Evolutionary conservation across 2,329 filamentous ascomycete species (phyloP).

Genomic region (Aspergillus fumigatus): DNA sequence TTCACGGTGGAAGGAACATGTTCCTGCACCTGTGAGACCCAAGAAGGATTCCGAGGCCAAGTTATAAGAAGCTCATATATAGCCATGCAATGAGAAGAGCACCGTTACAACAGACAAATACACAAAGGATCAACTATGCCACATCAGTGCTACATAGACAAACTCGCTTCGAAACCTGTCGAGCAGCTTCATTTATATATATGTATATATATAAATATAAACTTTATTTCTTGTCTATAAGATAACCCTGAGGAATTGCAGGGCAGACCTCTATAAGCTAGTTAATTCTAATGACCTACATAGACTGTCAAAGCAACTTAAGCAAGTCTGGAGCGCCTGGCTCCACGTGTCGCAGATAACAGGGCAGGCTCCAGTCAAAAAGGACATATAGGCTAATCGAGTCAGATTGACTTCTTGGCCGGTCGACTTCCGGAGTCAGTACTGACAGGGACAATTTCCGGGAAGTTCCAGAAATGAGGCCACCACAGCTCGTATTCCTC

Average conservation of each 20-base stretch:
- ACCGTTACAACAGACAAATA: background rate
- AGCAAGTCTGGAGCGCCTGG: slow-evolving; percentile 1
- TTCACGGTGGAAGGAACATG: slow-evolving; percentile 48
- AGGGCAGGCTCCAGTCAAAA: background rate
- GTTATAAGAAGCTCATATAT: slow-evolving; percentile 15
- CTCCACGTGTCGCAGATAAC: background rate
- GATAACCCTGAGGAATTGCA: slow-evolving; percentile 4
- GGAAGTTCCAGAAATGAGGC: slow-evolving; percentile 59
- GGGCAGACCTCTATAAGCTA: slow-evolving; percentile 11
- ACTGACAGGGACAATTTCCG: slow-evolving; percentile 45
- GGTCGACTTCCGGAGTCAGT: slow-evolving; percentile 17
- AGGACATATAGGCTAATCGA: slow-evolving; percentile 3
- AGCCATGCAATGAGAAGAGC: background rate
- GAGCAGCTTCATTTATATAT: no score
- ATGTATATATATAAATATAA: no score
- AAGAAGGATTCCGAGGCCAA: slow-evolving; percentile 25
- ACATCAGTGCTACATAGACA: background rate
- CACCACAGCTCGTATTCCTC: slow-evolving; percentile 68
- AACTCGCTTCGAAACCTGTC: slow-evolving; percentile 9
- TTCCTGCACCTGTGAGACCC: slow-evolving; percentile 27
- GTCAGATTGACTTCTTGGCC: slow-evolving; percentile 27
- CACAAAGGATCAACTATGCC: background rate
- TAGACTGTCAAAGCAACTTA: background rate
- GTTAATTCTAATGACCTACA: background rate
- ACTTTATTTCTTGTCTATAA: slow-evolving; percentile 8